Conservation (phyloP, 768 basidiomycete species). For the Boletus edulis region DNA sequence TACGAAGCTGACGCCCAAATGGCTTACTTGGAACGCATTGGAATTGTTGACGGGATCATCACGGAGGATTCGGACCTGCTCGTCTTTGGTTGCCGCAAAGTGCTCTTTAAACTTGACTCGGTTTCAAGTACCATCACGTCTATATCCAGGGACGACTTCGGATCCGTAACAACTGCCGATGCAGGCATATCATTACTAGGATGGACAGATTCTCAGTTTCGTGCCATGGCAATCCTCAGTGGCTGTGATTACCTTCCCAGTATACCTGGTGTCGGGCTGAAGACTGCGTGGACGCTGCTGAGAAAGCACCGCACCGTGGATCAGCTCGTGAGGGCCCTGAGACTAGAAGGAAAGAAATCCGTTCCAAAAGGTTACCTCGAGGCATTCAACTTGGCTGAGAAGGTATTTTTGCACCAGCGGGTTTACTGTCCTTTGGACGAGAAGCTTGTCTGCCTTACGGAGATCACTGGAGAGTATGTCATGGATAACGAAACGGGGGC, state of each 20-base stretch:
- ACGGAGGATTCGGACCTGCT: constrained; percentile 98
- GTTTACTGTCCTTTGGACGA: constrained; percentile 77
- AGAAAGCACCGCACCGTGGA: constrained; percentile 85
- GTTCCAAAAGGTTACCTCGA: constrained; percentile 77
- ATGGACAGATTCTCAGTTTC: constrained; percentile 89
- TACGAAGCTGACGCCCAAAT: constrained; percentile 99
- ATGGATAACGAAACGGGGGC: constrained; percentile 64
- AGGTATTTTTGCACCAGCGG: constrained; percentile 89
- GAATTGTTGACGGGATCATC: constrained; percentile 85
- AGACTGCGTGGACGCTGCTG: constrained; percentile 84
- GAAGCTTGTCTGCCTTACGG: constrained; percentile 68
- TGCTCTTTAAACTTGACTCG: constrained; percentile 90
- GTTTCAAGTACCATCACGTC: constrained; percentile 60
- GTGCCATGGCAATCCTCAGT: constrained; percentile 89
- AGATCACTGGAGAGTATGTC: constrained; percentile 47
- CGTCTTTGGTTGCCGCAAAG: constrained; percentile 92
- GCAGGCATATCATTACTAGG: constrained; percentile 73
- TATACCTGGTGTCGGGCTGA: constrained; percentile 88
- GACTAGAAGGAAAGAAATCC: constrained; percentile 78
- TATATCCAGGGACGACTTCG: constrained; percentile 69
- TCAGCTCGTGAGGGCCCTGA: constrained; percentile 72
- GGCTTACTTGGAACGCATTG: constrained; percentile 81
- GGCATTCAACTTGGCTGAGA: constrained; percentile 79
- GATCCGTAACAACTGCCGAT: constrained; percentile 47
- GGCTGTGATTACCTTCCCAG: constrained; percentile 93